Conservation (phyloP, 2,329 filamentous ascomycete species). For the Diaporthe velutina region DNA sequence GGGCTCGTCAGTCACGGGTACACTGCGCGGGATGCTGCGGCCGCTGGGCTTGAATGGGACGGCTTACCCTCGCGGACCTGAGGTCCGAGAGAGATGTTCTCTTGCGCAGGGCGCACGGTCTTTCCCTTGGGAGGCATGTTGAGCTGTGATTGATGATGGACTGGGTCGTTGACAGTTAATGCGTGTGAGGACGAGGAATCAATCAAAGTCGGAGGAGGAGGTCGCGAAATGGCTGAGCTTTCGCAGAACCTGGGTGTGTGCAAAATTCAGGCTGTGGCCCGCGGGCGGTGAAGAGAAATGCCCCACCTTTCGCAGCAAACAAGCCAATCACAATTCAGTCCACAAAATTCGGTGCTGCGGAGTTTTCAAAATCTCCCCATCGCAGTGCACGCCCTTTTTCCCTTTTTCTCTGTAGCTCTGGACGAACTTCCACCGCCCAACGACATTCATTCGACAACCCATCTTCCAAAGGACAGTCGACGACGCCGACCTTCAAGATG, state of each 20-base stretch:
- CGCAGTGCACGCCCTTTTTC: slow-evolving; percentile 9
- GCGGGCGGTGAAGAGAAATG: slow-evolving; percentile 42
- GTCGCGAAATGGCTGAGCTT: slow-evolving; percentile 21
- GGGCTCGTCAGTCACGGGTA: slow-evolving; percentile 40
- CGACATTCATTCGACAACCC: slow-evolving; percentile 43
- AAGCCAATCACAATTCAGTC: slow-evolving; percentile 32
- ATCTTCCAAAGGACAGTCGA: slow-evolving; percentile 44
- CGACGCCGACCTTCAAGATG: slow-evolving; percentile 48
- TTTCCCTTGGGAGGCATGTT: slow-evolving; percentile 93
- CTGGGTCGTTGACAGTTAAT: slow-evolving; percentile 42
- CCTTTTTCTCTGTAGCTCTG: slow-evolving; percentile 11
- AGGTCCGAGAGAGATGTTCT: slow-evolving; percentile 99
- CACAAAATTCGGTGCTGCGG: slow-evolving; percentile 33
- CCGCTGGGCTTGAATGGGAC: slow-evolving; percentile 26
- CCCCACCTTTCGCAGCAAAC: background rate
- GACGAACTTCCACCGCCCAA: slow-evolving; percentile 38
- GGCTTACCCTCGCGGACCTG: slow-evolving; percentile 92
- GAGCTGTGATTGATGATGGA: slow-evolving; percentile 49
- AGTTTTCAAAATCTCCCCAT: slow-evolving; percentile 40
- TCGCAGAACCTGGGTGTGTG: slow-evolving; percentile 19
- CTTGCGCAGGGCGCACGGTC: slow-evolving; percentile 84
- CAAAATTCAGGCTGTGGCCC: slow-evolving; percentile 33
- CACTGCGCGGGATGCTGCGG: background rate
- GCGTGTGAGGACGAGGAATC: slow-evolving; percentile 32
- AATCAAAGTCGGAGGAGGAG: slow-evolving; percentile 2